These are phyloP conservation scores for Ceratobasidium sp. DNA, from an alignment of 1,284 basidiomycete species.

Conservation along the genomic window DNA sequence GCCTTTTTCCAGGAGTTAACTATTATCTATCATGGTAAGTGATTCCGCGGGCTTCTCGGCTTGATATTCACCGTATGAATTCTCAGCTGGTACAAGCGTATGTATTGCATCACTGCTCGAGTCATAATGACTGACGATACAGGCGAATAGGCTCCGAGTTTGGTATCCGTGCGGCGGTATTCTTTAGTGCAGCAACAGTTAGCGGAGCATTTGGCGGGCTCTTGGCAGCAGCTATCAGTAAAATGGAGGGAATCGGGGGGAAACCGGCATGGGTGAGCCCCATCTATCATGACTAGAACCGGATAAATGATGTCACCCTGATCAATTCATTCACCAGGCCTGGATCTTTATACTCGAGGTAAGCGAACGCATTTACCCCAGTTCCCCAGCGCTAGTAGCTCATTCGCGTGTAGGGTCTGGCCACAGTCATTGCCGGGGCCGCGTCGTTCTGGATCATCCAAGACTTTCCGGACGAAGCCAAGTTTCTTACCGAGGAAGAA, in stretches of 20 bases:
- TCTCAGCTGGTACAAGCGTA: conserved; percentile 37
- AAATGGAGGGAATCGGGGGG: conserved; percentile 42
- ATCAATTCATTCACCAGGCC: conserved; percentile 3
- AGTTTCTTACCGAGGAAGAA: conserved; percentile 43
- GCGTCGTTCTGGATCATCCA: conserved; percentile 43
- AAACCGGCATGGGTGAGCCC: conserved; percentile 42
- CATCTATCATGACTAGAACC: not conserved
- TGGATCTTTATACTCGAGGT: conserved; percentile 40
- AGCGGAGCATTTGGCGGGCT: conserved; percentile 50
- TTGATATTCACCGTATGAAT: not conserved
- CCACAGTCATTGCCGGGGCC: conserved; percentile 42
- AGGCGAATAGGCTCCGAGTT: conserved; percentile 43
- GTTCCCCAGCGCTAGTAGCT: not conserved
- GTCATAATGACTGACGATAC: not conserved
- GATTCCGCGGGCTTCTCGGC: not conserved
- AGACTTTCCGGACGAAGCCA: conserved; percentile 42
- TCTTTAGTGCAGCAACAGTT: conserved; percentile 55
- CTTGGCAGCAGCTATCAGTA: conserved; percentile 42
- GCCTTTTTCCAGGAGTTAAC: conserved; percentile 52
- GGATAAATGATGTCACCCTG: not conserved
- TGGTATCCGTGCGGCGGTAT: conserved; percentile 52
- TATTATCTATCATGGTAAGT: conserved; percentile 50
- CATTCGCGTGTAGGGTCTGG: conserved; percentile 40
- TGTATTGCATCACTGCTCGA: not conserved
- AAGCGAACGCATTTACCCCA: not conserved